Base-by-base conservation (phyloP, 2,329 filamentous ascomycete genomes). In the Balansia obtecta region DNA sequence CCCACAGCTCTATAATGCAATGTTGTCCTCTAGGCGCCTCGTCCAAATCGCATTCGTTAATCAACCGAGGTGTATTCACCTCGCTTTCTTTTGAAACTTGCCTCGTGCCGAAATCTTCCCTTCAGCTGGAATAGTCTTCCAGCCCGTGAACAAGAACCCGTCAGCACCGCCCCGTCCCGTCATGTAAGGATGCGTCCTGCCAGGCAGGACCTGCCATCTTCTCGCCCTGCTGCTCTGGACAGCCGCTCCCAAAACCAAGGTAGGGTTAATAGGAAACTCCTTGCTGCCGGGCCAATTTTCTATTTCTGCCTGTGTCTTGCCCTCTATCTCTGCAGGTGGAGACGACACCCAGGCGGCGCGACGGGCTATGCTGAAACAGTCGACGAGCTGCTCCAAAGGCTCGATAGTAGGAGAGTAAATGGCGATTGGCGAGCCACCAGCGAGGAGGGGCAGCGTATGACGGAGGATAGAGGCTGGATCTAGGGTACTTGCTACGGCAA, bases 121-220 rank as follows among this genome's bases (percentile, higher is more conserved):
- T 59, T 87, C 79, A 0, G 86, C 81, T 0, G 93, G 93, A 44
- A 91, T 70, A 1, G 93, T 88, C 57, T 83, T 79, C 63, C 85
- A 87, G 0, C 78, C 91, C 30, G 88, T 91, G 57, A 97, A 89
- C 3, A 98, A 65, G 65, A 88, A 98, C 0, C 93, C 93, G 62
- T 97, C 91, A 0, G 88, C 82, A 0, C 91, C 91, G 18, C 93
- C 93, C 40, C 79, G 77, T 38, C 82, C 82, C 53, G 87, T 95
- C 93, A 98, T 98, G 50, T 94, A 68, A 7, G 93, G 93, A 69
- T 98, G 93, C 48, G 93, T 97, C 49, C 93, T 74, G 0, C 88
- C 87, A 0, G 93, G 93, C 45, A 98, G 67, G 2, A 96, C 90
- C 71, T 98, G 93, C 87, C 88, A 97, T 49, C 80, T 75, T 54